Evolutionary conservation across 2,329 filamentous ascomycete genomes (phyloP).

Genomic region (Zymoseptoria ardabiliae): DNA sequence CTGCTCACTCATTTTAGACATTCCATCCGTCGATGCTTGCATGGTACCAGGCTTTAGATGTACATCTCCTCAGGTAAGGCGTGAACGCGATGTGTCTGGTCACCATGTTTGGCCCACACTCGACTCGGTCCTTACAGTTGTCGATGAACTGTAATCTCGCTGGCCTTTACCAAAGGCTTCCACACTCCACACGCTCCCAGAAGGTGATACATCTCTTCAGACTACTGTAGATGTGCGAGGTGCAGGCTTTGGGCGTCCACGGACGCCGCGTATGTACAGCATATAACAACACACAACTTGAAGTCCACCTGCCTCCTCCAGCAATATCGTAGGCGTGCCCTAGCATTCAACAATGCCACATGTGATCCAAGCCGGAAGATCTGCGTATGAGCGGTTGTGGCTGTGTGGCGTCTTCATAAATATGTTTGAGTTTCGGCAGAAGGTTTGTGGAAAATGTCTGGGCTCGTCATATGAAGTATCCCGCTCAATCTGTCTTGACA

Average conservation of each 20-base stretch:
- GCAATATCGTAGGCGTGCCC: no score
- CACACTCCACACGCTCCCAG: not conserved
- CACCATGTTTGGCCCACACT: not conserved
- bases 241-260: no score
- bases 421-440: not conserved
- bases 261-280: no score
- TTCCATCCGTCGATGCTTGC: not conserved
- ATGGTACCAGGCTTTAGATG: not conserved
- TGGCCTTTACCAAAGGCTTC: no score
- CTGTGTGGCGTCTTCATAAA: not conserved
- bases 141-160: not conserved
- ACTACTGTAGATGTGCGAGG: not conserved
- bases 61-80: not conserved
- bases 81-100: not conserved
- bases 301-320: no score
- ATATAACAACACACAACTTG: no score
- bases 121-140: not conserved
- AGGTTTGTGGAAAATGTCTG: not conserved
- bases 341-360: not conserved
- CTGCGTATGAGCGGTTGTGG: not conserved
- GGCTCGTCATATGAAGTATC: not conserved
- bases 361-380: not conserved
- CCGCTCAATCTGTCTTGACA: not conserved
- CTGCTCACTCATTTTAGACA: not conserved
- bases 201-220: not conserved